These are phyloP conservation scores for Calonectria naviculata DNA, from an alignment of 2,329 filamentous ascomycete species.

Conservation along the genomic window DNA sequence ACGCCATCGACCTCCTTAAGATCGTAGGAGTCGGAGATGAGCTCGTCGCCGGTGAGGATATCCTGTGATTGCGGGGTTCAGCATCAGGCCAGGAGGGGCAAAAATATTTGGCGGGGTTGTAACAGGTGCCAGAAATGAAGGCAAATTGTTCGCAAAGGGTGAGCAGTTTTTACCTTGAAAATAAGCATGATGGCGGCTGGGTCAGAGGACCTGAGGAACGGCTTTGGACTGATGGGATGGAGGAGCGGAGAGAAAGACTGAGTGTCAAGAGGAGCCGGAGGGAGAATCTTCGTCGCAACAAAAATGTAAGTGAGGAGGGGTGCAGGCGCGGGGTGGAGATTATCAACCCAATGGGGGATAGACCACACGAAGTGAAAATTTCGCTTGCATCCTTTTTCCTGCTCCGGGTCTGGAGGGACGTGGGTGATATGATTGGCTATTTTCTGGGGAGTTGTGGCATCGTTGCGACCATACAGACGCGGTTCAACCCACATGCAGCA, in stretches of 20 bases:
- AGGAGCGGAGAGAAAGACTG: conserved; percentile 25
- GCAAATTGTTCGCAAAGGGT: neutral
- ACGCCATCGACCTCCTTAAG: conserved; percentile 83
- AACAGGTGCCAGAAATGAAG: neutral
- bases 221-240: conserved; percentile 33
- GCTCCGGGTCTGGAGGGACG: conserved; percentile 6
- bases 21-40: conserved; percentile 95
- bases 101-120: conserved; percentile 32
- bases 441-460: neutral
- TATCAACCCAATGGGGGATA: conserved; percentile 15
- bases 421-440: conserved; percentile 3
- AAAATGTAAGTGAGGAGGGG: conserved; percentile 39
- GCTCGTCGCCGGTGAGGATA: conserved; percentile 88
- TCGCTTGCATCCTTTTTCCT: conserved; percentile 23
- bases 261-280: conserved; percentile 31
- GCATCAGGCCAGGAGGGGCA: conserved; percentile 33
- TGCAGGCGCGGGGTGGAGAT: conserved; percentile 40
- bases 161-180: conserved; percentile 66
- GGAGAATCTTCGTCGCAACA: conserved; percentile 39
- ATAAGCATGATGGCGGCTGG: conserved; percentile 76
- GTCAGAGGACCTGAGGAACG: conserved; percentile 30
- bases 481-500: neutral
- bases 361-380: conserved; percentile 14
- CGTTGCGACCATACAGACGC: conserved; percentile 4
- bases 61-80: conserved; percentile 70